Evolutionary conservation across 139 green algal genomes (phyloP), one percentile per base, ranked within the genome.

Genomic region (Pleodorina starrii): DNA sequence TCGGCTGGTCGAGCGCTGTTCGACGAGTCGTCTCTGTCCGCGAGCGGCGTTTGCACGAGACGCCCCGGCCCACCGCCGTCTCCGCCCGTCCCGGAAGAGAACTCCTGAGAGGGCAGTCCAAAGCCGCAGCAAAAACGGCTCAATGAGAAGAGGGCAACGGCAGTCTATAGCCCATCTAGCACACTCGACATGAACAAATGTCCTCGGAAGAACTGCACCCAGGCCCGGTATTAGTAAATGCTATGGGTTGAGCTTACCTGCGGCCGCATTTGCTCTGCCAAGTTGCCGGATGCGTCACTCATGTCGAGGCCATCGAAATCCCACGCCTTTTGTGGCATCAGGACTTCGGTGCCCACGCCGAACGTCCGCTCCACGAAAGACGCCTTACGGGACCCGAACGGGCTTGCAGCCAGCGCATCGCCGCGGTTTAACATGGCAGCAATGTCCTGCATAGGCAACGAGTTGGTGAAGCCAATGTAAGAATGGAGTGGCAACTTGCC

Each of bases 401-500:
- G 82, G 43, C 82, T 88, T 5, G 82, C 44, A 2, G 63, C 82
- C 19, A 68, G 44, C 5, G 82, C 66, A 32, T 88, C 82, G 21
- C 82, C 82, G 6, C 84, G 84, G 84, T 59, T 82, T 25, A 14
- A 79, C 84, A 89, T 89, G 5, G 84, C 84, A 0, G 69, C 84
- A 23, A 89, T 44, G n/a, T 89, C 84, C 84, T 89, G 69, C 29
- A 32, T 66, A 66, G 54, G 9, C 54, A 66, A 9, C n/a, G n/a
- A n/a, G n/a, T n/a, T n/a, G n/a, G n/a, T n/a, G n/a, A n/a, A n/a
- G n/a, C n/a, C n/a, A n/a, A n/a, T n/a, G n/a, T n/a, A n/a, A n/a
- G n/a, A n/a, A n/a, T n/a, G n/a, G n/a, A n/a, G n/a, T n/a, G n/a
- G n/a, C n/a, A n/a, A n/a, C n/a, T n/a, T n/a, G n/a, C n/a, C n/a